Percentiles rank a stretch among this genome's conserved stretches.
phyloP scores from a whole-genome alignment of 495 filamentous ascomycete species.

The Bombardia bombarda region DNA sequence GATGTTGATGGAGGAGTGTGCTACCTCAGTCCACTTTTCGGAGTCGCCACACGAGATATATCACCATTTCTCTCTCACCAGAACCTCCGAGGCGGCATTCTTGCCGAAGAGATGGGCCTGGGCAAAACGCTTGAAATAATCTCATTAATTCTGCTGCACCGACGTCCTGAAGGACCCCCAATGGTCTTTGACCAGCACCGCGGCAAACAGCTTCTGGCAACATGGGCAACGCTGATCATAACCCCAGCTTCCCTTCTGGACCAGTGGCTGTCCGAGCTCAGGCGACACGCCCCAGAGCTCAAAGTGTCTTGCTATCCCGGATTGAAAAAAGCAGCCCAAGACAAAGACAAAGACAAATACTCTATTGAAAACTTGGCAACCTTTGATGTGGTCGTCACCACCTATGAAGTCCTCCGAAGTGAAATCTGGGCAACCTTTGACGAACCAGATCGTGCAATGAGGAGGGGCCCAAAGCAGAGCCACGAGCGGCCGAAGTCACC shows the following conservation, averaged over 20 bases:
- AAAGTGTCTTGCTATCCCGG: slow-evolving; percentile 37
- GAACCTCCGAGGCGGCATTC: slow-evolving; percentile 53
- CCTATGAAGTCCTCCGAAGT: slow-evolving; percentile 65
- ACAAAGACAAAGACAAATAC: slow-evolving; percentile 16
- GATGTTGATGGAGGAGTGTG: slow-evolving; percentile 25
- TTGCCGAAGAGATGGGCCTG: slow-evolving; percentile 95
- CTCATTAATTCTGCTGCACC: slow-evolving; percentile 62
- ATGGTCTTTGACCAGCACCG: slow-evolving; percentile 18
- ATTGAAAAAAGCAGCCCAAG: slow-evolving; percentile 32
- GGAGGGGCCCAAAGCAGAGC: slow-evolving; percentile 59
- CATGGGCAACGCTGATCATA: slow-evolving; percentile 74
- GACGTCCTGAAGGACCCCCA: slow-evolving; percentile 14
- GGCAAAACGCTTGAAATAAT: slow-evolving; percentile 93
- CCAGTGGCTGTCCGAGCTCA: slow-evolving; percentile 82
- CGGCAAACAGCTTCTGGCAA: slow-evolving; percentile 33
- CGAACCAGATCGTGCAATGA: slow-evolving; percentile 55
- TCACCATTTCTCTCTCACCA: slow-evolving; percentile 36
- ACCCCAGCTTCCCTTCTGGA: slow-evolving; percentile 71
- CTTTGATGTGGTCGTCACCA: slow-evolving; percentile 82
- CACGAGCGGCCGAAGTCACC: slow-evolving; percentile 64
- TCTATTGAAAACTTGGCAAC: slow-evolving; percentile 42
- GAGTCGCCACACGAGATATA: slow-evolving; percentile 48
- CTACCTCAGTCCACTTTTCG: slow-evolving; percentile 55
- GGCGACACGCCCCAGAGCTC: slow-evolving; percentile 46
- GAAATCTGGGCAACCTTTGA: slow-evolving; percentile 72